phyloP scores from a whole-genome alignment of 139 green algal genomes.

The Nannochloris sp. region DNA sequence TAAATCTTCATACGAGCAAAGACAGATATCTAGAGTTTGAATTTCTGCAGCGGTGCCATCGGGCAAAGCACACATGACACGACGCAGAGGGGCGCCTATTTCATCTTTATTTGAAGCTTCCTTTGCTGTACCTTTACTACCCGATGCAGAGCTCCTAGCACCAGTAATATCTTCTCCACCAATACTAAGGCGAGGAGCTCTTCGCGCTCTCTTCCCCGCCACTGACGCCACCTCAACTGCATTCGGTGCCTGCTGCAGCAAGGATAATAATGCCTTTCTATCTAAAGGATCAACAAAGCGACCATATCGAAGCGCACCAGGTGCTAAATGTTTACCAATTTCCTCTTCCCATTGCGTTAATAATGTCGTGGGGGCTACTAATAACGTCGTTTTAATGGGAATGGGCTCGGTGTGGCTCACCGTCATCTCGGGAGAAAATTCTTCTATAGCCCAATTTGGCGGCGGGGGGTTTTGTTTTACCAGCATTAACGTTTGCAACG shows the following conservation, averaged over 20 bases:
- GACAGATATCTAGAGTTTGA: background rate
- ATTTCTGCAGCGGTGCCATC: background rate
- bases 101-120: too few species aligned
- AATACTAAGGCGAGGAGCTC: background rate
- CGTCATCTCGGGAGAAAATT: background rate
- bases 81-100: background rate
- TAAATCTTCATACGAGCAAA: slow-evolving; percentile 24
- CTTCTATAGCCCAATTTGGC: slow-evolving; percentile 24
- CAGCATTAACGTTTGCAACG: slow-evolving; percentile 47
- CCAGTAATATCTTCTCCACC: slow-evolving; percentile 1
- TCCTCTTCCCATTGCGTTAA: slow-evolving; percentile 42
- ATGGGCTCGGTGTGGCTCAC: slow-evolving; percentile 2
- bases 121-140: background rate
- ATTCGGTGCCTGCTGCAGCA: too few species aligned
- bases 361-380: slow-evolving; percentile 44
- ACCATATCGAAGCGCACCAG: slow-evolving; percentile 27
- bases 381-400: slow-evolving; percentile 47
- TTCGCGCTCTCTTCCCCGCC: background rate
- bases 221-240: background rate
- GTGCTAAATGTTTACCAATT: slow-evolving; percentile 35
- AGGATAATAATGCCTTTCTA: background rate
- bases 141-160: background rate
- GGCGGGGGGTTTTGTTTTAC: slow-evolving; percentile 26
- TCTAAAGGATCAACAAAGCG: background rate
- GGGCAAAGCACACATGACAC: background rate